These are phyloP conservation scores for Sclerotinia spermophila DNA, from an alignment of 2,329 filamentous ascomycete species.

Conservation along the genomic window DNA sequence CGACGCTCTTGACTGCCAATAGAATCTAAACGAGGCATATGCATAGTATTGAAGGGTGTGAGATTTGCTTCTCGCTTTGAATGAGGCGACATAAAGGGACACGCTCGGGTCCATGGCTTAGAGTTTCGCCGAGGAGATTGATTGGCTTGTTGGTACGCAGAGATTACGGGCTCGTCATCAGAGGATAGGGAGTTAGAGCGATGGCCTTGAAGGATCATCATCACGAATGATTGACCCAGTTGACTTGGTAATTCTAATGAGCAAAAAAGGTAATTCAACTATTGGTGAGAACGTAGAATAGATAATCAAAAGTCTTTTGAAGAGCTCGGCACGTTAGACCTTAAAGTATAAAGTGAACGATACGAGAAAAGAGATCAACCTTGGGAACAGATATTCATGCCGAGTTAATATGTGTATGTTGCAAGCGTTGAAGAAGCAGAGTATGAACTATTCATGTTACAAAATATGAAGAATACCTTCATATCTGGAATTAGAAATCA, in stretches of 20 bases:
- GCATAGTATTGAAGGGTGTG: constrained; percentile 12
- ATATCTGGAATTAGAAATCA: background rate
- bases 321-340: background rate
- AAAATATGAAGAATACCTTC: background rate
- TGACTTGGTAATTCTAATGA: background rate
- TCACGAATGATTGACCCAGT: background rate
- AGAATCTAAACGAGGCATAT: constrained; percentile 9
- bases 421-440: background rate
- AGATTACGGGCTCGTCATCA: background rate
- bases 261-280: background rate
- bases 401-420: background rate
- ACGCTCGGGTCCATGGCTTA: background rate
- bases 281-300: no score
- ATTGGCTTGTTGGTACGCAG: background rate
- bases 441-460: background rate
- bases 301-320: background rate
- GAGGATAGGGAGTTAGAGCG: constrained; percentile 5
- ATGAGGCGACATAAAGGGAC: background rate
- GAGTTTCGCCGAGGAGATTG: background rate
- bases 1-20: background rate
- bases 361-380: background rate
- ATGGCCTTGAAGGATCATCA: constrained; percentile 15
- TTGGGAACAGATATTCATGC: background rate
- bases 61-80: background rate
- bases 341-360: background rate